Conservation (phyloP, 2,329 filamentous ascomycete species). For the Neopestalotiopsis rosae region DNA sequence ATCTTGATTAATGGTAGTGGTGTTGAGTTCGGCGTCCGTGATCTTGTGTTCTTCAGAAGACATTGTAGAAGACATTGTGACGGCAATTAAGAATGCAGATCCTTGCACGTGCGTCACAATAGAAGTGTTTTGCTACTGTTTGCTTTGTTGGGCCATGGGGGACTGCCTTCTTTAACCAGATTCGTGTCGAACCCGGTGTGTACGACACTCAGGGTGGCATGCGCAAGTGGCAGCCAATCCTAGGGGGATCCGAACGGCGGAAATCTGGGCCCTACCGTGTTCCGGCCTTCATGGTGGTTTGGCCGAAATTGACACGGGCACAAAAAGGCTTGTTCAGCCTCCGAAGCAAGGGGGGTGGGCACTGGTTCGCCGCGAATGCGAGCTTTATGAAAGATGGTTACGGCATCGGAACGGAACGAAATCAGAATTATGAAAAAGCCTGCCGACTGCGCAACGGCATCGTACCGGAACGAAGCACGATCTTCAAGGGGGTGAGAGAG, state of each 20-base stretch:
- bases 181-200: background rate
- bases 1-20: background rate
- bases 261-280: background rate
- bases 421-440: background rate
- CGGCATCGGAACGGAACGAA: background rate
- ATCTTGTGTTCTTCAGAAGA: background rate
- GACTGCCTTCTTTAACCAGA: conserved; percentile 1
- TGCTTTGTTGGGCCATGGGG: background rate
- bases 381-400: background rate
- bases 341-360: background rate
- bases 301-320: background rate
- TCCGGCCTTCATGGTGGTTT: background rate
- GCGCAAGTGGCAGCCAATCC: background rate
- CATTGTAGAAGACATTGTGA: background rate
- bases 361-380: background rate
- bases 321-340: background rate
- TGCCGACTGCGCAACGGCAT: background rate
- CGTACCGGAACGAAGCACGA: background rate
- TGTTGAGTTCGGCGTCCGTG: background rate
- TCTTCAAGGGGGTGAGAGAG: no score
- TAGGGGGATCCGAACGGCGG: background rate
- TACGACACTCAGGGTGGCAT: background rate
- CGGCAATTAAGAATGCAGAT: background rate
- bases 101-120: background rate
- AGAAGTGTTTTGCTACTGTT: background rate